A percentile compares a stretch with the other conserved stretches of the same genome.
phyloP scores from a whole-genome alignment of 2,329 filamentous ascomycete species.

The Cladosporium sp. region DNA sequence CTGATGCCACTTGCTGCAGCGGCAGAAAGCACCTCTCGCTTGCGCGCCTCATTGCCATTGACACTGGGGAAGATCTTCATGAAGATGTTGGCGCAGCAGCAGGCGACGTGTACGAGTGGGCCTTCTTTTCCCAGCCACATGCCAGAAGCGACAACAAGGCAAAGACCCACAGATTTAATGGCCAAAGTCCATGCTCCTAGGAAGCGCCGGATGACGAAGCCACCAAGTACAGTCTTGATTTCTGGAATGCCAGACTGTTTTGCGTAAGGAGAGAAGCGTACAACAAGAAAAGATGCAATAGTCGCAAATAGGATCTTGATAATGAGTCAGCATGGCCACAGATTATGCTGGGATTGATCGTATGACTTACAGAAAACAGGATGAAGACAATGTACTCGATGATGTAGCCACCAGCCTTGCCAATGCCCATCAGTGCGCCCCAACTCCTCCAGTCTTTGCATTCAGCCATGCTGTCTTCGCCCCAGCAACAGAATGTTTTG shows the following conservation, averaged over 20 bases:
- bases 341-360: not conserved
- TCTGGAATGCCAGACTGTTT: conserved; percentile 96
- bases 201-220: conserved; percentile 87
- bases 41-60: conserved; percentile 87
- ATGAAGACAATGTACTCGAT: conserved; percentile 87
- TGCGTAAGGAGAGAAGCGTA: conserved; percentile 81
- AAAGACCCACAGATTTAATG: conserved; percentile 86
- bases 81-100: conserved; percentile 91
- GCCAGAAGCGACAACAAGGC: conserved; percentile 86
- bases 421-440: conserved; percentile 71
- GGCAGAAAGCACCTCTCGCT: conserved; percentile 88
- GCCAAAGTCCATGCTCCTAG: conserved; percentile 84
- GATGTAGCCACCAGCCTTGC: conserved; percentile 71
- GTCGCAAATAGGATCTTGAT: conserved; percentile 72
- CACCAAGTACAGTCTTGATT: conserved; percentile 93
- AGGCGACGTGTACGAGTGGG: conserved; percentile 91
- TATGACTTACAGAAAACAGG: conserved; percentile 69
- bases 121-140: conserved; percentile 98
- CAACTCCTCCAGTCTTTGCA: conserved; percentile 87
- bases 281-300: conserved; percentile 75
- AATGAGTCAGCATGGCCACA: conserved; percentile 28
- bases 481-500: conserved; percentile 88
- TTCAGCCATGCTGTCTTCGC: conserved; percentile 75
- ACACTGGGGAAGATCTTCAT: conserved; percentile 84
- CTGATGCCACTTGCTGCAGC: conserved; percentile 91